Percentiles rank a stretch among this genome's conserved stretches.
These are phyloP conservation scores for Cystobasidium slooffiae DNA, from an alignment of 1,284 basidiomycete species.

Conservation along the genomic window DNA sequence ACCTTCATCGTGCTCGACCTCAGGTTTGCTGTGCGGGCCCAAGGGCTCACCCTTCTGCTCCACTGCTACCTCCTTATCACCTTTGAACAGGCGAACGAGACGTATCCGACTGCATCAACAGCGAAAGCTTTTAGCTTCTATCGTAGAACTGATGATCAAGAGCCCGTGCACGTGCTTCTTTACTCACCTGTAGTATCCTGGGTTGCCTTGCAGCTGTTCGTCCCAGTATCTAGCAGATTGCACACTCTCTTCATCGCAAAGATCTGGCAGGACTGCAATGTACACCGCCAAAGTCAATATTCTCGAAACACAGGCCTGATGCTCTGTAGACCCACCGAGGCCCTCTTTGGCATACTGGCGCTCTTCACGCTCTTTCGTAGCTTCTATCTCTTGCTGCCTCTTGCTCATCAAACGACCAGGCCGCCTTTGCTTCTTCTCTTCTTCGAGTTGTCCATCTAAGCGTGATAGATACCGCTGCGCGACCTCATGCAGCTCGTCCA, in stretches of 20 bases:
- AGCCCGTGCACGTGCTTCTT: not conserved
- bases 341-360: conserved; percentile 38
- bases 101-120: conserved; percentile 29
- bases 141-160: not conserved
- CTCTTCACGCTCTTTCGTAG: conserved; percentile 21
- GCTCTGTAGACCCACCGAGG: conserved; percentile 8
- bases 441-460: conserved; percentile 10
- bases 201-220: conserved; percentile 24
- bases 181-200: conserved; percentile 35
- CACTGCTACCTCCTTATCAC: conserved; percentile 16
- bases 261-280: conserved; percentile 35
- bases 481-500: conserved; percentile 32
- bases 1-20: conserved; percentile 3
- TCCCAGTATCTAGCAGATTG: conserved; percentile 35
- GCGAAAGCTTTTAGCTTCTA: not conserved
- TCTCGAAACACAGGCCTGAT: too few relatives aligned
- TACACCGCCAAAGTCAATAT: too few relatives aligned
- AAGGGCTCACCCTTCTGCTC: conserved; percentile 28
- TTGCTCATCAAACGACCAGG: conserved; percentile 40
- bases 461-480: conserved; percentile 13
- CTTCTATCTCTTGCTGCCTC: conserved; percentile 37
- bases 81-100: conserved; percentile 39
- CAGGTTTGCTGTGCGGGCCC: conserved; percentile 17
- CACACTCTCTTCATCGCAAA: conserved; percentile 20
- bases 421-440: conserved; percentile 26